phyloP scores from a whole-genome alignment of 2,329 filamentous ascomycete genomes.

The Penicillium oxalicum region DNA sequence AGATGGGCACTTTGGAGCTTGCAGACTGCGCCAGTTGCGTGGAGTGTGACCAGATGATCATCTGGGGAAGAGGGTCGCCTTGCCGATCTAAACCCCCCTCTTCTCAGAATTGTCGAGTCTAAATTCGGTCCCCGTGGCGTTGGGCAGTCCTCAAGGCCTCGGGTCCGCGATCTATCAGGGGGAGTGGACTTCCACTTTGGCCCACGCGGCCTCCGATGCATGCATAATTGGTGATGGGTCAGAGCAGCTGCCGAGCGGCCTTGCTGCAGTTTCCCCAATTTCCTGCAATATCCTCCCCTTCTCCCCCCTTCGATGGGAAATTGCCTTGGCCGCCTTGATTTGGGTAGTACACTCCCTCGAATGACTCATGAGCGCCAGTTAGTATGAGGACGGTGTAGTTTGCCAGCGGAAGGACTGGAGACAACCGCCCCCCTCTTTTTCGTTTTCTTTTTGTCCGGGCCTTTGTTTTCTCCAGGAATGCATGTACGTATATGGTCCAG shows the following conservation, averaged over 20 bases:
- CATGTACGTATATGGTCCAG: too few relatives aligned
- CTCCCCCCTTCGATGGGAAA: too few relatives aligned
- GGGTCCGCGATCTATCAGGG: background rate
- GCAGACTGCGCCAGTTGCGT: constrained; percentile 3
- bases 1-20: background rate
- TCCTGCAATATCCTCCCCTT: background rate
- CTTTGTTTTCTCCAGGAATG: too few relatives aligned
- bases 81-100: constrained; percentile 1
- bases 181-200: background rate
- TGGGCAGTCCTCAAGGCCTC: background rate
- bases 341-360: too few relatives aligned
- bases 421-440: too few relatives aligned
- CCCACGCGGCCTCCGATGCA: background rate
- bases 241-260: background rate
- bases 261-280: background rate
- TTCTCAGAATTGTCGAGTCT: background rate
- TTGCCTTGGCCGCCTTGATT: too few relatives aligned
- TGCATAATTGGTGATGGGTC: background rate
- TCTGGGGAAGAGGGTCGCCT: constrained; percentile 7
- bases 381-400: too few relatives aligned
- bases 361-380: too few relatives aligned
- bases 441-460: too few relatives aligned
- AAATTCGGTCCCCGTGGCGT: background rate
- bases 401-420: too few relatives aligned
- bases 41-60: constrained; percentile 13